phyloP scores from a whole-genome alignment of 2,329 filamentous ascomycete genomes.

The Pyrenophora tritici-repentis region DNA sequence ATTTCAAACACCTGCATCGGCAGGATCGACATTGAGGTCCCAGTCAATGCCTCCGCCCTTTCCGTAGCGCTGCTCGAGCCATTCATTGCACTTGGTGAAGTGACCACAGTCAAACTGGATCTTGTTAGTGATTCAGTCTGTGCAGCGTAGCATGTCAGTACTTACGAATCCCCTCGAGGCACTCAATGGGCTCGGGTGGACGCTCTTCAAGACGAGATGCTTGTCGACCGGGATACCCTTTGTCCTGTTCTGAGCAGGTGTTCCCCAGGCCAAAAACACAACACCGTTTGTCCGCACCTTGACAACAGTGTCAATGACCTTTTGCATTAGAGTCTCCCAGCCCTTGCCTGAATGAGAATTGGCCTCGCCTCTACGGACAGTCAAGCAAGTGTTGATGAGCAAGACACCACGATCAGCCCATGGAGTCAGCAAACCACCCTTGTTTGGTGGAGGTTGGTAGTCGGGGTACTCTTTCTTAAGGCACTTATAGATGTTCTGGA shows the following conservation, averaged over 20 bases:
- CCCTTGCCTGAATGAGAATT: constrained; percentile 84
- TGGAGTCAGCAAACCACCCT: constrained; percentile 80
- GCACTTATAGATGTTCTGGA: constrained; percentile 90
- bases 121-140: constrained; percentile 42
- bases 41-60: constrained; percentile 83
- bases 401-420: constrained; percentile 95
- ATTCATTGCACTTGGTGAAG: constrained; percentile 82
- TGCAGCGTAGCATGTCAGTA: constrained; percentile 14
- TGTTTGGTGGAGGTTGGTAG: constrained; percentile 76
- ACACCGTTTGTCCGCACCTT: constrained; percentile 78
- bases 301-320: constrained; percentile 84
- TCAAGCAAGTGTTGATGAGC: constrained; percentile 92
- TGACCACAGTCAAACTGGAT: constrained; percentile 73
- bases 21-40: constrained; percentile 62
- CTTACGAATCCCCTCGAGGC: constrained; percentile 76
- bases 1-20: constrained; percentile 36
- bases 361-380: constrained; percentile 85
- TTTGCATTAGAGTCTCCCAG: constrained; percentile 93
- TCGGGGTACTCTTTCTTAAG: constrained; percentile 86
- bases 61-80: constrained; percentile 80
- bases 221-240: constrained; percentile 70
- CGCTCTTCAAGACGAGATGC: constrained; percentile 83
- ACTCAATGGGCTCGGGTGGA: constrained; percentile 92
- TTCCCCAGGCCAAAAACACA: constrained; percentile 94
- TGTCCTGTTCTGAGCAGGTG: constrained; percentile 79